phyloP scores from a whole-genome alignment of 148 eudicot species.

The Chenopodium album region DNA sequence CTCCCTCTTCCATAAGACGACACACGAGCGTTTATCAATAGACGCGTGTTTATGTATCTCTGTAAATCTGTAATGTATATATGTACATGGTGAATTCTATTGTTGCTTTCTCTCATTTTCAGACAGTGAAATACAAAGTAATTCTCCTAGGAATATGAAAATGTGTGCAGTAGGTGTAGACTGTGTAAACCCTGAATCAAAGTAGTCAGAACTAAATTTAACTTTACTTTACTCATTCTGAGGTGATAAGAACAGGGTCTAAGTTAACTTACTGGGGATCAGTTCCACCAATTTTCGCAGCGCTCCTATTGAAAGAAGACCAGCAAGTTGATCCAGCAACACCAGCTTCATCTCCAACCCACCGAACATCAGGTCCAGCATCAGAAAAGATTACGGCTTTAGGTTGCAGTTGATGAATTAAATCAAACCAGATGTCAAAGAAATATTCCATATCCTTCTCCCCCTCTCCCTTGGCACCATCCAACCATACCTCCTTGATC shows the following conservation, averaged over 20 bases:
- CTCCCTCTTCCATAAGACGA: not conserved
- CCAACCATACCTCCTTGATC: conserved; percentile 71
- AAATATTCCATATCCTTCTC: conserved; percentile 84
- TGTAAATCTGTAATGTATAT: not conserved
- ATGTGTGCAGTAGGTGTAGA: not conserved
- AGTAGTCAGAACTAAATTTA: not conserved
- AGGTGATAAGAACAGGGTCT: conserved; percentile 1
- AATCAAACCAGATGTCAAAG: conserved; percentile 71
- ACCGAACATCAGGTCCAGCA: conserved; percentile 79
- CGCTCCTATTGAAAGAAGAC: conserved; percentile 68
- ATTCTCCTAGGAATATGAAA: not conserved
- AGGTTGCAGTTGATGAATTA: conserved; percentile 80
- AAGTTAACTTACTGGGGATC: conserved; percentile 51
- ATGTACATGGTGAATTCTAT: not conserved
- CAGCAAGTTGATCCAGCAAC: conserved; percentile 70
- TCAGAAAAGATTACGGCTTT: conserved; percentile 77
- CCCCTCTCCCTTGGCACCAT: conserved; percentile 79
- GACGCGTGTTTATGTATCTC: not conserved
- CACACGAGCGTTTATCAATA: not conserved
- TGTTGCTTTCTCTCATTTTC: not conserved
- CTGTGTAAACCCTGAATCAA: not conserved
- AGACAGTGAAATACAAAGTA: not conserved
- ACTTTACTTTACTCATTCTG: not conserved
- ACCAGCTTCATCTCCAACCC: conserved; percentile 87
- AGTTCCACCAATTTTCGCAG: conserved; percentile 57